Evolutionary conservation across 805 yeast species (phyloP), one percentile per base, ranked within the genome.

Genomic region (Yamadazyma paraphyllophila): DNA sequence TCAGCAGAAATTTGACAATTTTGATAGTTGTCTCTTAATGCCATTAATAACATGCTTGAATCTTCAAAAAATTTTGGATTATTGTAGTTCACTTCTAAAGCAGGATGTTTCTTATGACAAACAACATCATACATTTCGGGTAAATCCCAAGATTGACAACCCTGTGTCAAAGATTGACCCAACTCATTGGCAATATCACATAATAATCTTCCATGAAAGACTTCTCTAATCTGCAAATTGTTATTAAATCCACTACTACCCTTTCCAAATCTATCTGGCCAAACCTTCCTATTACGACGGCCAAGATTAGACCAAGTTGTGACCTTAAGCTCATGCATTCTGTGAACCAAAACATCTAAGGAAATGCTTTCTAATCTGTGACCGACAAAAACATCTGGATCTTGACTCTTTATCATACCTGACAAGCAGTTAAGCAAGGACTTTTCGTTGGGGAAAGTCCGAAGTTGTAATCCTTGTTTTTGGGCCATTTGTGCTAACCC

Each of bases 141-240:
- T 46, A 94, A 72, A 48, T 88, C 95, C 97, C 96, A 94, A 13
- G 92, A 86, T 63, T 89, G 96, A 67, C 98, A 94, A 62, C 90
- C 89, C 4, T 85, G 72, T 3, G 97, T 89, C 51, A 92, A 71
- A 0, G 97, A 91, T 62, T 86, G 94, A 40, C 98, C 99, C 82
- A 91, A 79, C 58, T 89, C 96, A 64, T 94, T 94, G 42, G 92
- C 89, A 59, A 94, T 81, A 65, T 94, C 99, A 75, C 97, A 88
- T 38, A 92, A 58, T 45, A 94, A 74, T 55, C 99, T 77, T 31
- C 99, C 99, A 32, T 90, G 81, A 58, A 85, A 77, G 15, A 88
- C 76, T 45, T 88, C 90, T 41, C 85, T 73, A 13, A 88, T 73
- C 34, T 77, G 74, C 53, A 79, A 74, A 51, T 71, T 78, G 60